Percentiles rank a stretch among this genome's conserved stretches.
phyloP scores from a whole-genome alignment of 1,284 basidiomycete species.

The Leccinum pachyderme region DNA sequence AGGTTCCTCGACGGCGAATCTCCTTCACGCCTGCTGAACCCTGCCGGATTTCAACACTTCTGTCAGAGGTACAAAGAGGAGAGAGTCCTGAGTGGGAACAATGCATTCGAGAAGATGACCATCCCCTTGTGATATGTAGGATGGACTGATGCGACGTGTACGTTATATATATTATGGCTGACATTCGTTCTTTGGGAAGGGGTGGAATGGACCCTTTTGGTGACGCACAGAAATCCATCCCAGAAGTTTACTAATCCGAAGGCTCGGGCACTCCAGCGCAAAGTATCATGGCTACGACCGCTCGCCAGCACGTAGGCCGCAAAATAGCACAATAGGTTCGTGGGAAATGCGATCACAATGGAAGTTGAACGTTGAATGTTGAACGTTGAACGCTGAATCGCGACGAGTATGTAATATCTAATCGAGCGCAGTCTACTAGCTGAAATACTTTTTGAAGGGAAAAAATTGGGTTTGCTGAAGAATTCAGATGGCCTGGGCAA shows the following conservation, averaged over 20 bases:
- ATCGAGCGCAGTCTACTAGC: no score
- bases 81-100: slow-evolving; percentile 6
- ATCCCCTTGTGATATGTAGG: slow-evolving; percentile 16
- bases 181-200: not conserved
- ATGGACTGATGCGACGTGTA: not conserved
- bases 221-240: not conserved
- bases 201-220: not conserved
- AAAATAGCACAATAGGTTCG: not conserved
- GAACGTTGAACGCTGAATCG: no score
- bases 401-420: no score
- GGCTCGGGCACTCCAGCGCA: no score
- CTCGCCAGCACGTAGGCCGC: not conserved
- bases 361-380: no score
- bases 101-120: slow-evolving; percentile 11
- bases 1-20: slow-evolving; percentile 20
- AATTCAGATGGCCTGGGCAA: no score
- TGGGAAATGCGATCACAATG: no score
- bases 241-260: no score
- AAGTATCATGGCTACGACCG: not conserved
- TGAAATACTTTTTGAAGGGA: no score
- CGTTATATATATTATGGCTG: not conserved
- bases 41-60: slow-evolving; percentile 24
- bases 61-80: slow-evolving; percentile 25
- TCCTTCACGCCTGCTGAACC: slow-evolving; percentile 16
- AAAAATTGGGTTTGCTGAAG: no score